Percentiles rank a stretch among this genome's conserved stretches.
Evolutionary conservation across 2,329 filamentous ascomycete genomes (phyloP).

Genomic region (Helotiales sp.): DNA sequence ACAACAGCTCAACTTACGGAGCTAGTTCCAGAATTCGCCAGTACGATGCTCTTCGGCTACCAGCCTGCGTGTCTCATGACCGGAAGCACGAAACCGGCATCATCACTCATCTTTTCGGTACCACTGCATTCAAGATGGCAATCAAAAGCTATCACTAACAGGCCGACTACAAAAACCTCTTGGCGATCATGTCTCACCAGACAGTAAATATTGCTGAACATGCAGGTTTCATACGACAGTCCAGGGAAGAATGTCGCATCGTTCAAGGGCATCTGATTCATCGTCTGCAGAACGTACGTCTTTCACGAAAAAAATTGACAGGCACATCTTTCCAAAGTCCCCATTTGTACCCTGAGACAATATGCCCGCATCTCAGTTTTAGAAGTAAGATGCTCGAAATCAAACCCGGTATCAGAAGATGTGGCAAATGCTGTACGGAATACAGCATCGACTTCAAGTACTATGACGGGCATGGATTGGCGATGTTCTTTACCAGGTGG

Average conservation of each 20-base stretch:
- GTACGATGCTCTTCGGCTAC: constrained; percentile 1
- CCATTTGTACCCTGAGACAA: not conserved
- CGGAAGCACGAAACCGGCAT: not conserved
- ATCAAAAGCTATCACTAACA: constrained; percentile 17
- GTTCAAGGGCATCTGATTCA: constrained; percentile 2
- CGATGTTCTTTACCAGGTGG: constrained; percentile 19
- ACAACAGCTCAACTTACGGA: constrained; percentile 7
- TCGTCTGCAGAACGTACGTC: not conserved
- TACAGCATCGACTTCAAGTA: constrained; percentile 14
- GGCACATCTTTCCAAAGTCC: not conserved
- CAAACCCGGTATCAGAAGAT: not conserved
- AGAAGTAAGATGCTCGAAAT: not conserved
- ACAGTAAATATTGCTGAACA: not conserved
- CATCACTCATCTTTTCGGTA: constrained; percentile 7
- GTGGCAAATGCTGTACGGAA: constrained; percentile 14
- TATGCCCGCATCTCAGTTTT: constrained; percentile 3
- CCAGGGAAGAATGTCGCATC: constrained; percentile 12
- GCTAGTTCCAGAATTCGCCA: not conserved
- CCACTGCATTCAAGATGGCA: constrained; percentile 18
- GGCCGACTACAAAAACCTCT: constrained; percentile 5
- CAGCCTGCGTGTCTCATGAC: constrained; percentile 8
- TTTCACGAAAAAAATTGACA: not conserved
- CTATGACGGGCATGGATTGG: constrained; percentile 6
- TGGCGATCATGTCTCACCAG: constrained; percentile 7
- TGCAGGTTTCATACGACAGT: not conserved